Percentiles rank a stretch among this genome's conserved stretches.
Conservation (phyloP, 306 rosid genomes). For the Vigna angularis region DNA sequence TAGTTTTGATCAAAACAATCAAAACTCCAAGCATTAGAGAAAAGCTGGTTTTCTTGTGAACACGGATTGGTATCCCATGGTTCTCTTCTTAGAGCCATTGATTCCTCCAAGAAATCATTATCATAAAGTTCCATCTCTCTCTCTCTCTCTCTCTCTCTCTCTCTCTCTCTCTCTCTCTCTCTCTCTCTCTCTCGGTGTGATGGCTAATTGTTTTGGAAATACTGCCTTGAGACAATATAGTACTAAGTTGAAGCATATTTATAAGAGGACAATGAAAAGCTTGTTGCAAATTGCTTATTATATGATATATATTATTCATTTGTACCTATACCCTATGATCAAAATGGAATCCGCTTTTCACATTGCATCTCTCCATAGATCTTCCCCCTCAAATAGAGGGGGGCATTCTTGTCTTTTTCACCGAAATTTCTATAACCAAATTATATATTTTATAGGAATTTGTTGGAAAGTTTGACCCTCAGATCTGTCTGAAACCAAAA, state of each 20-base stretch:
- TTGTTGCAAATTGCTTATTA: conserved; percentile 40
- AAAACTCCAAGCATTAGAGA: conserved; percentile 55
- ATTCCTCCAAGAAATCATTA: conserved; percentile 69
- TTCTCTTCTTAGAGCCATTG: conserved; percentile 63
- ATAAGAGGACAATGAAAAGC: conserved; percentile 50
- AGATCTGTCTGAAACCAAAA: conserved; percentile 53
- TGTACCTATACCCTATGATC: conserved; percentile 39
- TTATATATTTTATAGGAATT: conserved; percentile 39
- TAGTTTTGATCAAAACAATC: conserved; percentile 65
- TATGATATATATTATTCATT: conserved; percentile 19
- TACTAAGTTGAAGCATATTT: conserved; percentile 52
- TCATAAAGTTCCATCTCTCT: conserved; percentile 65
- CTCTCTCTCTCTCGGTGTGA: conserved; percentile 35
- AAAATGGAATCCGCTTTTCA: conserved; percentile 53
- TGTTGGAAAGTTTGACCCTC: conserved; percentile 59
- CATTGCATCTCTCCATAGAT: conserved; percentile 20
- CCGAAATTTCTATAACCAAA: conserved; percentile 61
- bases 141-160: background rate
- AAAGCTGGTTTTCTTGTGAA: conserved; percentile 56
- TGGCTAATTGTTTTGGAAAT: conserved; percentile 47
- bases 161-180: conserved; percentile 41
- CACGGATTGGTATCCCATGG: conserved; percentile 60
- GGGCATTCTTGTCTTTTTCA: conserved; percentile 55
- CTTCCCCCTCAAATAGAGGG: conserved; percentile 8
- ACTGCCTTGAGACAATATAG: conserved; percentile 53